A percentile compares a stretch with the other conserved stretches of the same genome.
Evolutionary conservation across 2,329 filamentous ascomycete species (phyloP).

Genomic region (Daldinia eschscholtzii): DNA sequence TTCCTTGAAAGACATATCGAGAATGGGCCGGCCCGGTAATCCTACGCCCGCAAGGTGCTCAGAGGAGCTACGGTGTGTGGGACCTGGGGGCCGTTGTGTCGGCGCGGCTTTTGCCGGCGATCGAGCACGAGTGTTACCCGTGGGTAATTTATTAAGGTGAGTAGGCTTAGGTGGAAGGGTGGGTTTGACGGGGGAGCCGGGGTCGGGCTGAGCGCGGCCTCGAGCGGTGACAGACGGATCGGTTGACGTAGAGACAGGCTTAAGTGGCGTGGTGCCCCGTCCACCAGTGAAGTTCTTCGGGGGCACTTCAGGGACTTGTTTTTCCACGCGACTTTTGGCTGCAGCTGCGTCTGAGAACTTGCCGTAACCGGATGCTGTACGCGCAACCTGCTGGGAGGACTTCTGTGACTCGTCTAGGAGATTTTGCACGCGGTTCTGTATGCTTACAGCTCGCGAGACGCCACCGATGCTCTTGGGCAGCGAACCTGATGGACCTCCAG

Average conservation of each 20-base stretch:
- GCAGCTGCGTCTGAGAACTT: conserved; percentile 76
- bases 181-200: conserved; percentile 58
- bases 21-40: conserved; percentile 61
- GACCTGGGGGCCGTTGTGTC: conserved; percentile 40
- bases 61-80: conserved; percentile 47
- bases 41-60: conserved; percentile 61
- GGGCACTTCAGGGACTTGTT: conserved; percentile 60
- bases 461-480: conserved; percentile 69
- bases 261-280: conserved; percentile 43
- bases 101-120: conserved; percentile 60
- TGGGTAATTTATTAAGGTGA: conserved; percentile 69
- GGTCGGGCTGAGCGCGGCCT: conserved; percentile 44
- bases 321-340: conserved; percentile 55
- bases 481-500: conserved; percentile 55
- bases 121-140: conserved; percentile 57
- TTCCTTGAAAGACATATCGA: conserved; percentile 69
- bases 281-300: conserved; percentile 62
- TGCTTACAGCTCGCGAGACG: conserved; percentile 79
- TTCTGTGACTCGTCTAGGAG: conserved; percentile 83
- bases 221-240: conserved; percentile 43
- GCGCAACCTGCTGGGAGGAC: conserved; percentile 65
- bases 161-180: conserved; percentile 71
- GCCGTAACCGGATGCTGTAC: conserved; percentile 90
- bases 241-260: conserved; percentile 42
- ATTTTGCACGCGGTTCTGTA: conserved; percentile 91